A percentile compares a stretch with the other conserved stretches of the same genome.
phyloP scores from a whole-genome alignment of 106 monocot genomes.

The Apostasia shenzhenica region DNA sequence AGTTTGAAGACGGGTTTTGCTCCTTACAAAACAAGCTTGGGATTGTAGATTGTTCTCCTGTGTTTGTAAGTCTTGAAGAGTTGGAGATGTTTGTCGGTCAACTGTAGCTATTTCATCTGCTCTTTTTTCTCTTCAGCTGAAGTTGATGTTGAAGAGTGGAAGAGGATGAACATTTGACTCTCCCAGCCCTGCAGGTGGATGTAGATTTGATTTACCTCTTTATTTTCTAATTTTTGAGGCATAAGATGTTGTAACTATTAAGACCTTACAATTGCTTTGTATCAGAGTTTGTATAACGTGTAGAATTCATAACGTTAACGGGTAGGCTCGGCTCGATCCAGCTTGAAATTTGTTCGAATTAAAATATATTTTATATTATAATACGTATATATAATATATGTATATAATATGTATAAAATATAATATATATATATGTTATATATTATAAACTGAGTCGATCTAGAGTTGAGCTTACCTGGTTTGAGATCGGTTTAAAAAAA shows the following conservation, averaged over 20 bases:
- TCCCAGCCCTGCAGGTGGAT: not conserved
- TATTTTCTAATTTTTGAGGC: not conserved
- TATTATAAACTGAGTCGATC: no score
- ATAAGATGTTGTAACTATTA: not conserved
- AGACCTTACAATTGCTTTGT: not conserved
- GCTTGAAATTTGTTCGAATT: no score
- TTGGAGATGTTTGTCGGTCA: not conserved
- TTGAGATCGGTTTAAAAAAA: no score
- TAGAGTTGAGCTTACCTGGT: no score
- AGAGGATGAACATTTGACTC: not conserved
- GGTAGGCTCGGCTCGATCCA: no score
- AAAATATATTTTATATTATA: no score
- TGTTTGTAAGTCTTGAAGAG: not conserved
- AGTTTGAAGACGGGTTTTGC: conserved; percentile 41
- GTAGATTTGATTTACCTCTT: not conserved
- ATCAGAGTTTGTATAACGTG: not conserved
- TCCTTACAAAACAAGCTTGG: conserved; percentile 57
- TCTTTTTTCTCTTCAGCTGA: not conserved
- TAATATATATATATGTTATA: no score
- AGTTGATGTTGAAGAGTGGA: not conserved
- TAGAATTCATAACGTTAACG: not conserved
- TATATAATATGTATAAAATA: no score
- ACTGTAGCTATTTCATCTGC: not conserved
- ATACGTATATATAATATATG: no score
- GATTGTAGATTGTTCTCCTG: conserved; percentile 2